Evolutionary conservation across 1,284 basidiomycete genomes (phyloP), one percentile per base, ranked within the genome.

Genomic region (Sporisorium scitamineum): DNA sequence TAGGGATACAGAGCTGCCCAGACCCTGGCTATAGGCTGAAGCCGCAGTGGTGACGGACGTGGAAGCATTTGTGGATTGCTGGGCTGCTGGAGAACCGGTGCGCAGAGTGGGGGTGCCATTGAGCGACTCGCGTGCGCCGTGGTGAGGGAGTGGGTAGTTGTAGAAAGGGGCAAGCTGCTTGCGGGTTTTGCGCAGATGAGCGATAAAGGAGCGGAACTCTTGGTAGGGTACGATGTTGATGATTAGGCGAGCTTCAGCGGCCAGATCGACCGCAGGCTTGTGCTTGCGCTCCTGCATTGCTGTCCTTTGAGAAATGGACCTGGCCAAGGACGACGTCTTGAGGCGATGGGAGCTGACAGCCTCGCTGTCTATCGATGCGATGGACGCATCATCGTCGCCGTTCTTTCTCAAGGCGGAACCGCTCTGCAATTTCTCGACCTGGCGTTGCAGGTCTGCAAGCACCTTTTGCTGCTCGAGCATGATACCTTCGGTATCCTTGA

Each of bases 141-240:
- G 34, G 16, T 64, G 52, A 13, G 34, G 29, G 26, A 66, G 48
- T 0, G 78, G 80, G 42, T 81, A 79, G 44, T 53, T 78, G 54
- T 80, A 79, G 64, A 80, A 83, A 9, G 83, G 84, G 0, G 71
- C 75, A 1, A 81, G 78, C 48, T 80, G 77, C 29, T 63, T 53
- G 16, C 93, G 92, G 27, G 94, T 86, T 0, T 90, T 88, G 4
- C 94, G 91, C 41, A 99, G 86, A 85, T 98, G 93, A 0, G 89
- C 87, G 48, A 97, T 87, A 84, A 98, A 96, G 3, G 90, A 85
- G 26, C 93, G 83, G 86, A 95, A 97, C 84, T 99, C 96, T 76
- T 91, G 88, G 84, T 94, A 97, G 0, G 94, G 93, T 0, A 90
- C 77, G 14, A 85, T 84, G 62, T 82, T 84, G 64, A 79, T 78